These are phyloP conservation scores for Sarocladiaceae sp. DNA, from an alignment of 2,329 filamentous ascomycete species.

Conservation along the genomic window DNA sequence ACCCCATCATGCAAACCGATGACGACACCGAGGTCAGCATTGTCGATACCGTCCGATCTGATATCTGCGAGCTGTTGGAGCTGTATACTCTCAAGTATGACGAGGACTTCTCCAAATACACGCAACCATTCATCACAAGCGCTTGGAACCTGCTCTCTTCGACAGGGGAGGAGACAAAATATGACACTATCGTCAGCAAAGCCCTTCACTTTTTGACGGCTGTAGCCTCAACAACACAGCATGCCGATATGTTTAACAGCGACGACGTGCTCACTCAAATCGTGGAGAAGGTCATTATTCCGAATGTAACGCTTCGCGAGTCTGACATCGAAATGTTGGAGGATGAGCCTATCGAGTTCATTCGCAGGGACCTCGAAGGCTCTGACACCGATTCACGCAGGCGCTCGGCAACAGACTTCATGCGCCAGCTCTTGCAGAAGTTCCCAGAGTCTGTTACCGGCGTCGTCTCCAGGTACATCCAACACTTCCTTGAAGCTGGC, in stretches of 20 bases:
- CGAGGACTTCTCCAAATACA: slow-evolving; percentile 79
- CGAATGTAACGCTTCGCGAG: slow-evolving; percentile 85
- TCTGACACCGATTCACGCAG: slow-evolving; percentile 92
- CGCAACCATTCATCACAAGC: slow-evolving; percentile 78
- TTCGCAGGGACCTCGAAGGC: slow-evolving; percentile 87
- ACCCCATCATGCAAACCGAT: slow-evolving; percentile 72
- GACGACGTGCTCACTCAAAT: slow-evolving; percentile 75
- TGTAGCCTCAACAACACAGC: slow-evolving; percentile 69
- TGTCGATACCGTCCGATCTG: slow-evolving; percentile 81
- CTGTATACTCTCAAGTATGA: slow-evolving; percentile 93
- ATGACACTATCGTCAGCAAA: slow-evolving; percentile 89
- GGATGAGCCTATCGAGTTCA: slow-evolving; percentile 98
- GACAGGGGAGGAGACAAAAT: slow-evolving; percentile 81
- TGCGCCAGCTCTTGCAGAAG: slow-evolving; percentile 80
- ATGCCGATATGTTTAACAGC: slow-evolving; percentile 81
- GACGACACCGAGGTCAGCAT: slow-evolving; percentile 86
- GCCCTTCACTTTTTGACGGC: slow-evolving; percentile 91
- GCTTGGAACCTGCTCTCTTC: slow-evolving; percentile 89
- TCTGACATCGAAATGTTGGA: slow-evolving; percentile 95
- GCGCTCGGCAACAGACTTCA: slow-evolving; percentile 88
- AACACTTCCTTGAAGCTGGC: slow-evolving; percentile 75
- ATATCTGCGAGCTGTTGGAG: slow-evolving; percentile 85
- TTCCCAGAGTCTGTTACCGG: slow-evolving; percentile 80
- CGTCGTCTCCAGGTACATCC: slow-evolving; percentile 82
- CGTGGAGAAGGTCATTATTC: slow-evolving; percentile 91